Conservation (phyloP, 2,329 filamentous ascomycete species). For the Botrytis aclada region DNA sequence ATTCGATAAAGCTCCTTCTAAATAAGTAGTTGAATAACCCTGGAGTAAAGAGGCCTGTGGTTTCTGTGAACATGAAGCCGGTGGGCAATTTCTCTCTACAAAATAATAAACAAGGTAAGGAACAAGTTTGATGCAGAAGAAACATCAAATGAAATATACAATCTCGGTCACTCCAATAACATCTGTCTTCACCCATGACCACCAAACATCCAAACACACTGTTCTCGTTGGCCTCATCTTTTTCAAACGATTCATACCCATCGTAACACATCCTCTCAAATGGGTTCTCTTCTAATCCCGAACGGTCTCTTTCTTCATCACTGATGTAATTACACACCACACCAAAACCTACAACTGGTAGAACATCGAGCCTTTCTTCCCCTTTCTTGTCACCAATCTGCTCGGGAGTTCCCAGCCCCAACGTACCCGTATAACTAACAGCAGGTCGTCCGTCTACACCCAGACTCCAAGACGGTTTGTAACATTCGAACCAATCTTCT, state of each 20-base stretch:
- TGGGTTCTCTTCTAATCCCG: background rate
- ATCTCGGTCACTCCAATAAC: background rate
- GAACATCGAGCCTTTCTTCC: background rate
- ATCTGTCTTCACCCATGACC: background rate
- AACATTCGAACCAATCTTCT: background rate
- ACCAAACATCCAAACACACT: background rate
- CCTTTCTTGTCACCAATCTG: background rate
- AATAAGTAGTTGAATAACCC: no score
- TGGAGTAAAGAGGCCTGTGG: no score
- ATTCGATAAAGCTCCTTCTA: no score
- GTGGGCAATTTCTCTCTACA: no score
- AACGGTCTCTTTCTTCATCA: accelerated
- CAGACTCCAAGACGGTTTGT: background rate
- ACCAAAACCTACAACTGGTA: background rate
- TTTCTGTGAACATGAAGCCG: no score
- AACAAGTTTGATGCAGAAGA: background rate
- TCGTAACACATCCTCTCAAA: background rate
- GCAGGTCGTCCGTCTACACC: background rate
- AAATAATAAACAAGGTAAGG: no score
- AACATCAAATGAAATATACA: no score
- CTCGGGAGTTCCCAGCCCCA: background rate
- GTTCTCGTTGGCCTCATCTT: background rate
- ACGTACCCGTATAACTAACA: background rate
- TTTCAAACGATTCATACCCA: background rate
- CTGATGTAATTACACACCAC: background rate